Percentiles rank a stretch among this genome's conserved stretches.
Conservation (phyloP, 139 green algal species). For the Chlorella sp. region DNA sequence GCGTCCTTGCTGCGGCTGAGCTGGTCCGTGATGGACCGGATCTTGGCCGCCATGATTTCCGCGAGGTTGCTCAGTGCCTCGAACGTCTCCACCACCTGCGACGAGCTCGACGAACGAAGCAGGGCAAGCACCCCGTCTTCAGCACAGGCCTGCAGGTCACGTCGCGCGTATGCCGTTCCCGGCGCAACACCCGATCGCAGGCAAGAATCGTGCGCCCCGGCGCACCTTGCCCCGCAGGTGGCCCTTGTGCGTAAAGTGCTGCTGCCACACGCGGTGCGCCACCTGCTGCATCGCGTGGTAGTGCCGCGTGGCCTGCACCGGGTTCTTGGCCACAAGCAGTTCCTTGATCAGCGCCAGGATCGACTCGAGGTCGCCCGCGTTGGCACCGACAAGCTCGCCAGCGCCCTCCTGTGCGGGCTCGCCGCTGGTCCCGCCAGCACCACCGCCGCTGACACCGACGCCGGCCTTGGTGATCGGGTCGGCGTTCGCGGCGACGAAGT, state of each 20-base stretch:
- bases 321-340: slow-evolving; percentile 13
- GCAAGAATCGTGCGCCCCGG: too few species aligned
- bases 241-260: slow-evolving; percentile 32
- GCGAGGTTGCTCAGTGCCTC: slow-evolving; percentile 28
- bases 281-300: slow-evolving; percentile 29
- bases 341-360: slow-evolving; percentile 17
- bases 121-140: too few species aligned
- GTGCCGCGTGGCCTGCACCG: slow-evolving; percentile 10
- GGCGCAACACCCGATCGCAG: too few species aligned
- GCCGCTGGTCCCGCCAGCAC: too few species aligned
- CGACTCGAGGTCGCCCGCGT: slow-evolving; percentile 10
- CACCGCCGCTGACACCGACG: not conserved
- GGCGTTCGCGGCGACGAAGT: slow-evolving; percentile 6
- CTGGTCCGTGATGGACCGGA: slow-evolving; percentile 1
- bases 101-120: too few species aligned
- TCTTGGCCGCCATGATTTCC: slow-evolving; percentile 23
- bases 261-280: slow-evolving; percentile 36
- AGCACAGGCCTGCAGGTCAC: too few species aligned
- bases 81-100: slow-evolving; percentile 36
- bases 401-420: not conserved
- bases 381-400: too few species aligned
- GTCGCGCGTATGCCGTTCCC: too few species aligned
- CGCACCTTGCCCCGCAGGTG: slow-evolving; percentile 24
- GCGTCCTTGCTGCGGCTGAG: not conserved
- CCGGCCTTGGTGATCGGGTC: not conserved